These are phyloP conservation scores for Cladosporium sp. DNA, from an alignment of 2,329 filamentous ascomycete genomes.

Conservation along the genomic window DNA sequence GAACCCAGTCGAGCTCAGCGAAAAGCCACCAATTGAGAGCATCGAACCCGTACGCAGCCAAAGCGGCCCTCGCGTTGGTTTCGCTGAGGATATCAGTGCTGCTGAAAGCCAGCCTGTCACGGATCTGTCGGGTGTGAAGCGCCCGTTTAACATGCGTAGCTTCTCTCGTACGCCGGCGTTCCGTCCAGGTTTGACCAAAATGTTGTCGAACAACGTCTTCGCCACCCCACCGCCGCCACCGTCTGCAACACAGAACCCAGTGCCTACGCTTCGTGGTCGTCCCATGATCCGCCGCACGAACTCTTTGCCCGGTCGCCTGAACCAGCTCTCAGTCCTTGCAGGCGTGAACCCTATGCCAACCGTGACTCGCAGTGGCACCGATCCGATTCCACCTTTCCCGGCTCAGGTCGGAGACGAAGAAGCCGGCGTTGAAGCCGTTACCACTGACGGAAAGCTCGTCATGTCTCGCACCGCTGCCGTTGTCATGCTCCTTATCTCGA, in stretches of 20 bases:
- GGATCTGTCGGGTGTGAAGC: slow-evolving; percentile 23
- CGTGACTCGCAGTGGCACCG: slow-evolving; percentile 19
- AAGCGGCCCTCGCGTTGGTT: slow-evolving; percentile 38
- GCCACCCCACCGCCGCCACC: slow-evolving; percentile 40
- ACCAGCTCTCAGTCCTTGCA: slow-evolving; percentile 28
- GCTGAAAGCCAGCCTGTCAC: slow-evolving; percentile 23
- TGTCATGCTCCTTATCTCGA: slow-evolving; percentile 56
- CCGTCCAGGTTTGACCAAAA: slow-evolving; percentile 62
- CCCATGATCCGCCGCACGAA: slow-evolving; percentile 65
- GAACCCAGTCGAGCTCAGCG: slow-evolving; percentile 29
- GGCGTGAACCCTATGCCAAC: slow-evolving; percentile 24
- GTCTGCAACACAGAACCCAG: not conserved
- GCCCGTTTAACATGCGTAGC: slow-evolving; percentile 37
- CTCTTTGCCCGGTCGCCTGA: slow-evolving; percentile 70
- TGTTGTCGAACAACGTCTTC: slow-evolving; percentile 72
- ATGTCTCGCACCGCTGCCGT: slow-evolving; percentile 61
- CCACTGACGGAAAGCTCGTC: slow-evolving; percentile 37
- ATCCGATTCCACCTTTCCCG: slow-evolving; percentile 33
- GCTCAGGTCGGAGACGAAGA: slow-evolving; percentile 19
- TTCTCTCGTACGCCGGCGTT: slow-evolving; percentile 54
- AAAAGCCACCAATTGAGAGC: slow-evolving; percentile 14
- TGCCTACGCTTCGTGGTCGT: slow-evolving; percentile 20
- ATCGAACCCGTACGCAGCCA: slow-evolving; percentile 11
- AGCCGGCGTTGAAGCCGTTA: slow-evolving; percentile 23
- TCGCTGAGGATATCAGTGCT: slow-evolving; percentile 39